Evolutionary conservation across 768 basidiomycete genomes (phyloP).

Genomic region (Filobasidium wieringae): DNA sequence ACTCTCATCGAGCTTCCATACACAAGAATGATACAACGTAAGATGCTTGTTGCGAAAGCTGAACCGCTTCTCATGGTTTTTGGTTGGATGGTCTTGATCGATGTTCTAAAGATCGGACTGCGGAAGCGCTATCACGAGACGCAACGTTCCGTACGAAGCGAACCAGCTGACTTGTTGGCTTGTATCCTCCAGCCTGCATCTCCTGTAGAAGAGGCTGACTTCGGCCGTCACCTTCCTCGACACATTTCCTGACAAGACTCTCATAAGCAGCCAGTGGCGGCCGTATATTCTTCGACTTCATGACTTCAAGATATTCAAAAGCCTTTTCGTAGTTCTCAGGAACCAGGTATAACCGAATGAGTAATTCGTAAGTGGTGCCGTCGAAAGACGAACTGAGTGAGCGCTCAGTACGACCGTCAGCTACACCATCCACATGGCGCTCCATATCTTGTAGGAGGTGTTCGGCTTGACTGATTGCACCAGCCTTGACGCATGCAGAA

Average conservation of each 20-base stretch:
- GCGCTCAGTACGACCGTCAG: constrained; percentile 5
- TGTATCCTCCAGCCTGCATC: constrained; percentile 42
- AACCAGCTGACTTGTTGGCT: neutral
- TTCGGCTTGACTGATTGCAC: constrained; percentile 58
- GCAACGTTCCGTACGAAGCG: neutral
- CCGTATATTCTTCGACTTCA: constrained; percentile 55
- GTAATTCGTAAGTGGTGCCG: constrained; percentile 51
- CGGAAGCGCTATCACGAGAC: no score
- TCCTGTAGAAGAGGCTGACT: constrained; percentile 58
- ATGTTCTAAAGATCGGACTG: no score
- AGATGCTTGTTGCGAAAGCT: no score
- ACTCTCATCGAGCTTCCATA: no score
- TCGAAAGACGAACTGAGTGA: constrained; percentile 41
- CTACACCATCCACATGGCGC: constrained; percentile 36
- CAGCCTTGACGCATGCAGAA: constrained; percentile 50
- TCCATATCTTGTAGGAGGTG: constrained; percentile 58
- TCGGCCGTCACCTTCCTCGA: constrained; percentile 50
- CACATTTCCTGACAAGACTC: constrained; percentile 51
- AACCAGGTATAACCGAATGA: constrained; percentile 60
- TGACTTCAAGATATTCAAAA: constrained; percentile 77
- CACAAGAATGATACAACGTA: no score
- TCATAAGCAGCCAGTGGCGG: constrained; percentile 51
- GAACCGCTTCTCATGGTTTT: no score
- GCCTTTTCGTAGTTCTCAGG: constrained; percentile 70
- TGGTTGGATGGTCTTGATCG: no score